These are phyloP conservation scores for Penicillium sp. DNA, from an alignment of 2,329 filamentous ascomycete species.

Conservation along the genomic window DNA sequence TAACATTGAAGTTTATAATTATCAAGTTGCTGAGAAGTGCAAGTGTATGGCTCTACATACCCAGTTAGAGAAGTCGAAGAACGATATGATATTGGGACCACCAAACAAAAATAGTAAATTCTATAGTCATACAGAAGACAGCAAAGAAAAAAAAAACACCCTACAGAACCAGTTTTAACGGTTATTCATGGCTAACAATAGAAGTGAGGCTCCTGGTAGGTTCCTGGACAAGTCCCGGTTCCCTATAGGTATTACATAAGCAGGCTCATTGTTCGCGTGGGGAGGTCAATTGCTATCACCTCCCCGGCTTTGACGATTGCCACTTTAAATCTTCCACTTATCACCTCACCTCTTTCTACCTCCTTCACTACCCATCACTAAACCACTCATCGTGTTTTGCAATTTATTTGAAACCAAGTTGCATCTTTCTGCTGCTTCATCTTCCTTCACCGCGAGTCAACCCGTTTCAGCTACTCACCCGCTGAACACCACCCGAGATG, in stretches of 20 bases:
- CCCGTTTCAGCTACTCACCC: neutral
- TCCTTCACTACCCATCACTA: neutral
- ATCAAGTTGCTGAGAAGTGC: neutral
- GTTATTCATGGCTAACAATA: neutral
- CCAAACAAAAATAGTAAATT: neutral
- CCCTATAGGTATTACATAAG: neutral
- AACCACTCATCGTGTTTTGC: neutral
- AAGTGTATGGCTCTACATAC: neutral
- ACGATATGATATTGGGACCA: no score
- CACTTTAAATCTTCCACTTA: slow-evolving; percentile 1
- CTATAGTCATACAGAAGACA: neutral
- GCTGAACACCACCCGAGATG: slow-evolving; percentile 53
- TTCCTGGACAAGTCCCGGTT: neutral
- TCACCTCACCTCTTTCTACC: neutral
- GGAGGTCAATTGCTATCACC: slow-evolving; percentile 8
- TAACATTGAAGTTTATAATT: neutral
- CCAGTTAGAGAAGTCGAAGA: neutral
- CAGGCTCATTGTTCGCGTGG: slow-evolving; percentile 3
- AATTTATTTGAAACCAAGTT: neutral
- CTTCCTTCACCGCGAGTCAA: neutral
- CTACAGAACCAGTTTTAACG: neutral
- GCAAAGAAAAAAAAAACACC: neutral
- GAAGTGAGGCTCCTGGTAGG: slow-evolving; percentile 1
- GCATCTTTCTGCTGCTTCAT: neutral
- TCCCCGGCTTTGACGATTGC: slow-evolving; percentile 9